These are phyloP conservation scores for Phytophthora sp. DNA, from an alignment of 352 stramenopile species.

Conservation along the genomic window DNA sequence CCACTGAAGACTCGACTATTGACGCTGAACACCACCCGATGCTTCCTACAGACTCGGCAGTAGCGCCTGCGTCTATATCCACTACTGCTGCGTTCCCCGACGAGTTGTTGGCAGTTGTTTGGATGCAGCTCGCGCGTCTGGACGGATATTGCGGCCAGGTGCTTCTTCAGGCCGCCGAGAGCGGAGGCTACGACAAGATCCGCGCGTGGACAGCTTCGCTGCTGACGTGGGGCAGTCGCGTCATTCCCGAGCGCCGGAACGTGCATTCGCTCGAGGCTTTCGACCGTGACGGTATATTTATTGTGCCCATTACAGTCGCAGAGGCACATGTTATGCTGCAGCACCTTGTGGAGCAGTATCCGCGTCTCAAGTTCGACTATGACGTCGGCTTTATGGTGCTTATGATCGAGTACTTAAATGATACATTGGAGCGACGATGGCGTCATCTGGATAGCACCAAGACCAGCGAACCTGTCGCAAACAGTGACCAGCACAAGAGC, in stretches of 20 bases:
- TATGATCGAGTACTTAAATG: constrained; percentile 84
- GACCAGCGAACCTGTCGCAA: not conserved
- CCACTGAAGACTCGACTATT: constrained; percentile 7
- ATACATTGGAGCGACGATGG: constrained; percentile 68
- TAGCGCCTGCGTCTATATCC: constrained; percentile 22
- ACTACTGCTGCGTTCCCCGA: constrained; percentile 51
- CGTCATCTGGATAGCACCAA: constrained; percentile 42
- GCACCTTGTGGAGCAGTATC: constrained; percentile 62
- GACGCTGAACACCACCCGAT: constrained; percentile 35
- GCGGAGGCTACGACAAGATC: constrained; percentile 78
- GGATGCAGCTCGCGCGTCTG: constrained; percentile 82
- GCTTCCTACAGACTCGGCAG: constrained; percentile 28
- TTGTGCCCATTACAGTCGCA: constrained; percentile 63
- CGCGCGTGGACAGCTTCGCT: constrained; percentile 81
- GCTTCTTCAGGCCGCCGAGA: constrained; percentile 79
- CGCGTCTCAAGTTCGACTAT: constrained; percentile 70
- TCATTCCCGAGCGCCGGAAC: constrained; percentile 42
- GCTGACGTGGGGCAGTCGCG: constrained; percentile 69
- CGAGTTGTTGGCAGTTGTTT: constrained; percentile 77
- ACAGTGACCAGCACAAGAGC: constrained; percentile 1
- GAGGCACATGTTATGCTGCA: constrained; percentile 63
- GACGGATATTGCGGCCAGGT: constrained; percentile 86
- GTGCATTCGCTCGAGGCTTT: constrained; percentile 62
- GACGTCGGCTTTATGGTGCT: constrained; percentile 74
- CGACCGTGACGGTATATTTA: constrained; percentile 70